Base-by-base conservation (phyloP, 2,329 filamentous ascomycete species). In the Epichloe scottii region DNA sequence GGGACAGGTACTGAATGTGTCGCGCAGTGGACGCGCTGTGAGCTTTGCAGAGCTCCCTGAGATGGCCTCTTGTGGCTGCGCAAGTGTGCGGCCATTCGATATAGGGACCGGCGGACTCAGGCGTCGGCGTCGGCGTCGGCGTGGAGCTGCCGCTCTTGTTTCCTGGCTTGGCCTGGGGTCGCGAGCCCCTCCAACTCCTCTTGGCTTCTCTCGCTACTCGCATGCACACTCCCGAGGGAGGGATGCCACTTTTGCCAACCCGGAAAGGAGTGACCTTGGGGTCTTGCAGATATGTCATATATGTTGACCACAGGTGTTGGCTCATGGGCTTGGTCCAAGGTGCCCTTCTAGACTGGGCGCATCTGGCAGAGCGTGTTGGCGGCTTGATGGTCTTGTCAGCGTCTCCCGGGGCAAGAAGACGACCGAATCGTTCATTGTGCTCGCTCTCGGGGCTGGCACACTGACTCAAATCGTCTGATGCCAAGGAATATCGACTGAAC, bases 261-360 rank as follows among this genome's bases (percentile, higher is more conserved):
- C 78, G 75, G 54, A 85, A 79, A 0, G 82, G 82, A 1, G 82
- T 85, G 3, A 84, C 79, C 46, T 78, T 80, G 44, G 82, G 81
- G 57, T 85, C 82, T 60, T 82, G 78, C 40, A 85, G 67, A 58
- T 85, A 85, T 49, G 81, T 68, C 52, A 77, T 67, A 60, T 84
- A 85, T 1, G 78, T 82, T 5, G 77, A 73, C 82, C 82, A 85
- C 10, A 85, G 65, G 58, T 85, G 82, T 12, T 76, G 69, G 65
- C 72, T 80, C 79, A 85, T 84, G 17, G 78, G 73, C 54, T 76
- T 77, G 4, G 80, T 83, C 82, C 82, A 85, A 0, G 73, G 74
- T 1, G 77, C 76, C 60, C 75, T 79, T 53, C 76, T 68, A 35
- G 65, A 59, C 51, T 68, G 69, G 23, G 57, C 56, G 47, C 57